phyloP scores from a whole-genome alignment of 1,139 yeast species.

The Saccharomyces pastorianus region DNA sequence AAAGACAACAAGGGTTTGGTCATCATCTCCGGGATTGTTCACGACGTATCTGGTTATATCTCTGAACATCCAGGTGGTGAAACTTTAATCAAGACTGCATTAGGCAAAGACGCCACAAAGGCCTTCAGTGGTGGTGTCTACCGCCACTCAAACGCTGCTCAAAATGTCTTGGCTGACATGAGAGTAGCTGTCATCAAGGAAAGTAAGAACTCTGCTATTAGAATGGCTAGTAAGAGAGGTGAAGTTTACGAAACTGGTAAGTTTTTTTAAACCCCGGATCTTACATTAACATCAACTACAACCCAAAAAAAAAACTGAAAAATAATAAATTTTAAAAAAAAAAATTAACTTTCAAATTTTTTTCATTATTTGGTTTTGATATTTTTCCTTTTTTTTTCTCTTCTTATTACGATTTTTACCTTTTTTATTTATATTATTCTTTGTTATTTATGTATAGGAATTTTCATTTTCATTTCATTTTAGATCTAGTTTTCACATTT shows the following conservation, averaged over 20 bases:
- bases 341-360: neutral
- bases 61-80: constrained; percentile 98
- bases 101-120: constrained; percentile 93
- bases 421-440: neutral
- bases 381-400: neutral
- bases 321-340: neutral
- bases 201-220: constrained; percentile 37
- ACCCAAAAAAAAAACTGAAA: neutral
- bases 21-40: constrained; percentile 88
- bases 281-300: neutral
- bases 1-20: constrained; percentile 52
- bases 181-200: constrained; percentile 87
- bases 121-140: constrained; percentile 98
- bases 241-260: constrained; percentile 22
- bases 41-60: constrained; percentile 76
- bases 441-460: neutral
- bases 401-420: neutral
- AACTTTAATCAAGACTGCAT: constrained; percentile 73
- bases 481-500: neutral
- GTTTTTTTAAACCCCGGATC: neutral
- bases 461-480: neutral
- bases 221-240: constrained; percentile 32
- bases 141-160: constrained; percentile 95
- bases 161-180: constrained; percentile 89
- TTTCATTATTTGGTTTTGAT: neutral